phyloP scores from a whole-genome alignment of 1,284 basidiomycete species.

The Sanghuangporus baumii region DNA sequence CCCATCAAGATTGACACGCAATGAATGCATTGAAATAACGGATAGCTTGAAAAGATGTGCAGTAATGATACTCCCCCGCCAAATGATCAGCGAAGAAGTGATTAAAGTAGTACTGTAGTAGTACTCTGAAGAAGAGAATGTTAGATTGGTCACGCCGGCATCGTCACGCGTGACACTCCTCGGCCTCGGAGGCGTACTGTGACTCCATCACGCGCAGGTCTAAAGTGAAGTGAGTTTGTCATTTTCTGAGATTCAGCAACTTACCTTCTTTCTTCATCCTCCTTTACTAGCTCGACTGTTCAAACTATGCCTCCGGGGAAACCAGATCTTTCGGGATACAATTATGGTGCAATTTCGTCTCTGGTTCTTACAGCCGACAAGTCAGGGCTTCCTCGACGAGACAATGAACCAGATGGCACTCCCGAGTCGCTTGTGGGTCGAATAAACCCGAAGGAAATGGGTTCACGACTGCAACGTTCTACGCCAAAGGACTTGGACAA shows the following conservation, averaged over 20 bases:
- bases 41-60: no score
- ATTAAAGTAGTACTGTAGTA: no score
- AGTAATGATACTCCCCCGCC: no score
- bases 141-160: no score
- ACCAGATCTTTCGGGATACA: slow-evolving; percentile 81
- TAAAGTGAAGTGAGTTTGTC: no score
- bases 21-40: no score
- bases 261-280: neutral
- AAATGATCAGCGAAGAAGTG: no score
- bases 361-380: slow-evolving; percentile 81
- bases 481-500: slow-evolving; percentile 91
- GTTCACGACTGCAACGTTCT: slow-evolving; percentile 80
- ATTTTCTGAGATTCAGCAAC: neutral
- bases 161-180: no score
- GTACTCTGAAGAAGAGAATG: no score
- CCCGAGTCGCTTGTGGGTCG: slow-evolving; percentile 90
- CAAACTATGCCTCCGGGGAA: slow-evolving; percentile 36
- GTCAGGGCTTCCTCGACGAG: slow-evolving; percentile 69
- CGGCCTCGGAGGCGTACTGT: neutral
- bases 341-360: slow-evolving; percentile 86
- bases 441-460: slow-evolving; percentile 92
- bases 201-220: neutral
- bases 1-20: no score
- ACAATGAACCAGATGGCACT: slow-evolving; percentile 94
- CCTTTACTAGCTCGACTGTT: neutral